Base-by-base conservation (phyloP, 192 early-diverging fungal genomes). In the Dissophora globulifera region DNA sequence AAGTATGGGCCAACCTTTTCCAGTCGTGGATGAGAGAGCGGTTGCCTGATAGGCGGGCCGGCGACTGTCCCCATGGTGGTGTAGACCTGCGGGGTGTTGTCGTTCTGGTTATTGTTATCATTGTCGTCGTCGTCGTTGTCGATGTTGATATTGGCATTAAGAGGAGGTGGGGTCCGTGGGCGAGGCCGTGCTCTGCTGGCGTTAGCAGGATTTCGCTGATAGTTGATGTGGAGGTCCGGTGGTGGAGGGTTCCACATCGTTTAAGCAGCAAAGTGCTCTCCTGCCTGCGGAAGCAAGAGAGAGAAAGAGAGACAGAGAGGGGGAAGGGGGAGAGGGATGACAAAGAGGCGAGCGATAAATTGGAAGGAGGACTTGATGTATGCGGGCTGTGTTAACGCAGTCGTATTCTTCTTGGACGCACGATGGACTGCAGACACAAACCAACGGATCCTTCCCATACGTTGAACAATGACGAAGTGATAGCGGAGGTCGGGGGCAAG, bases 161-260 rank as follows among this genome's bases (percentile, higher is more conserved):
- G n/a, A n/a, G n/a, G n/a, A n/a, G n/a, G n/a, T n/a, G n/a, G n/a
- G n/a, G n/a, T n/a, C n/a, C n/a, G n/a, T n/a, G n/a, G n/a, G n/a
- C n/a, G n/a, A 40, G 33, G 58, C 33, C 13, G 25, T 15, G 43
- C 17, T 45, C 12, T 45, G 43, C 13, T 40, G 43, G 10, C n/a
- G 43, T n/a, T 45, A 17, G 57, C 35, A 13, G 13, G 35, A 6
- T 38, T 13, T 38, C 7, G 27, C 8, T 10, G 49, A 35, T n/a
- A 47, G 22, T 50, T 50, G 22, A 52, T 25, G 43, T 47, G 62
- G 32, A 75, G 4, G 41, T 66, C 70, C 12, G 70, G 57, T 8
- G 45, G 42, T n/a, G 62, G 70, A 19, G 70, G 70, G 52, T 75
- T 75, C 70, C 70, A 75, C 70, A 75, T 75, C 15, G 33, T 17